Evolutionary conservation across 139 green algal species (phyloP).

Genomic region (Parachlorella kessleri): DNA sequence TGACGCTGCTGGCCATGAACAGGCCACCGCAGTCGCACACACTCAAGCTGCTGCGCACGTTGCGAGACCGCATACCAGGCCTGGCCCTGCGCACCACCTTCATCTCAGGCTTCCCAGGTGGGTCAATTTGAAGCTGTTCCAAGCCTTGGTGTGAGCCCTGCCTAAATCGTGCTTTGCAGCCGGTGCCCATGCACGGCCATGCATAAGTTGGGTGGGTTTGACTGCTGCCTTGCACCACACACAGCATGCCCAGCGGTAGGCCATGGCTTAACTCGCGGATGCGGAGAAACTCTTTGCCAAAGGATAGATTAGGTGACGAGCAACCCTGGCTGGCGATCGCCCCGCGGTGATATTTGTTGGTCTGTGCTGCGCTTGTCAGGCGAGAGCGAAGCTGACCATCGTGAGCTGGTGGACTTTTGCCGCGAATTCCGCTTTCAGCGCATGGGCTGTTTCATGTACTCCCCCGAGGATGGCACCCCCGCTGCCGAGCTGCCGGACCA

Average conservation of each 20-base stretch:
- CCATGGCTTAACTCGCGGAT: too few relatives aligned
- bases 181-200: too few relatives aligned
- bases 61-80: conserved; percentile 77
- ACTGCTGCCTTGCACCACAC: too few relatives aligned
- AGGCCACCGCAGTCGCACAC: conserved; percentile 72
- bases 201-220: too few relatives aligned
- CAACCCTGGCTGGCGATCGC: too few relatives aligned
- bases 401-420: conserved; percentile 80
- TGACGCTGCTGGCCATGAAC: conserved; percentile 89
- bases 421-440: conserved; percentile 78
- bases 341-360: too few relatives aligned
- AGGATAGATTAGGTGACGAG: too few relatives aligned
- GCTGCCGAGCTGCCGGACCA: conserved; percentile 70
- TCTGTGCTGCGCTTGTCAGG: conserved; percentile 31
- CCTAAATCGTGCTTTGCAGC: too few relatives aligned
- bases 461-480: conserved; percentile 89
- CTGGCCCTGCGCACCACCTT: conserved; percentile 91
- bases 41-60: conserved; percentile 72
- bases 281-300: too few relatives aligned
- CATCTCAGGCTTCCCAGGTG: conserved; percentile 84
- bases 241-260: too few relatives aligned
- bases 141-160: too few relatives aligned
- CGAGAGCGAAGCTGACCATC: conserved; percentile 76
- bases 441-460: conserved; percentile 85
- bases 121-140: too few relatives aligned